phyloP scores from a whole-genome alignment of 345 rosid genomes.

The Mercurialis annua region DNA sequence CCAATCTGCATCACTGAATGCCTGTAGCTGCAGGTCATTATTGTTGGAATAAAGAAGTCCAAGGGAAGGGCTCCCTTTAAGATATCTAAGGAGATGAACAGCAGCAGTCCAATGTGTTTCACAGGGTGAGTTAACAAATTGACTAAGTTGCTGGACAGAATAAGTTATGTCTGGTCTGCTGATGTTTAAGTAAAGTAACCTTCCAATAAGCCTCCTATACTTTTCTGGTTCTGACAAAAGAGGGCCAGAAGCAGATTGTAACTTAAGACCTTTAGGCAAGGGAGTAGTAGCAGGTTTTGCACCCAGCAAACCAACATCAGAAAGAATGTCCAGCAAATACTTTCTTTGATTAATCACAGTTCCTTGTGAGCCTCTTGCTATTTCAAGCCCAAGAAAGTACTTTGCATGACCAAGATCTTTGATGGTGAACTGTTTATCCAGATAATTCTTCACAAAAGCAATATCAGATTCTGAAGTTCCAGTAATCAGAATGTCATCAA shows the following conservation, averaged over 20 bases:
- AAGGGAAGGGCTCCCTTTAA: not conserved
- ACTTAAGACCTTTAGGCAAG: not conserved
- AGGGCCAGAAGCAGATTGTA: not conserved
- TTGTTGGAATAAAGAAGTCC: not conserved
- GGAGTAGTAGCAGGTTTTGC: not conserved
- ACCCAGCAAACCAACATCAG: not conserved
- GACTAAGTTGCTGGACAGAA: not conserved
- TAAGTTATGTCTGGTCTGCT: not conserved
- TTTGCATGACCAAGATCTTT: not conserved
- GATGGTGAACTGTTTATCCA: not conserved
- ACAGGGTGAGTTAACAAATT: not conserved
- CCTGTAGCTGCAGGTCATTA: not conserved
- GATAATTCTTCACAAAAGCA: not conserved
- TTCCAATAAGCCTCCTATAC: not conserved
- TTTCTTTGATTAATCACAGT: not conserved
- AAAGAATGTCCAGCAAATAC: not conserved
- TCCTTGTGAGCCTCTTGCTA: not conserved
- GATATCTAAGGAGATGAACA: not conserved
- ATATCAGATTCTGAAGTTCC: not conserved
- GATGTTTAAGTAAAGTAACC: not conserved
- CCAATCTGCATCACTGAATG: not conserved
- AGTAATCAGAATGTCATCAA: not conserved
- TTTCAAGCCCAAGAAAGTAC: not conserved
- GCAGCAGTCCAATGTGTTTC: not conserved
- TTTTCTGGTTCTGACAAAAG: not conserved